These are phyloP conservation scores for Mycena capillaripes DNA, from an alignment of 768 basidiomycete species.

Conservation along the genomic window DNA sequence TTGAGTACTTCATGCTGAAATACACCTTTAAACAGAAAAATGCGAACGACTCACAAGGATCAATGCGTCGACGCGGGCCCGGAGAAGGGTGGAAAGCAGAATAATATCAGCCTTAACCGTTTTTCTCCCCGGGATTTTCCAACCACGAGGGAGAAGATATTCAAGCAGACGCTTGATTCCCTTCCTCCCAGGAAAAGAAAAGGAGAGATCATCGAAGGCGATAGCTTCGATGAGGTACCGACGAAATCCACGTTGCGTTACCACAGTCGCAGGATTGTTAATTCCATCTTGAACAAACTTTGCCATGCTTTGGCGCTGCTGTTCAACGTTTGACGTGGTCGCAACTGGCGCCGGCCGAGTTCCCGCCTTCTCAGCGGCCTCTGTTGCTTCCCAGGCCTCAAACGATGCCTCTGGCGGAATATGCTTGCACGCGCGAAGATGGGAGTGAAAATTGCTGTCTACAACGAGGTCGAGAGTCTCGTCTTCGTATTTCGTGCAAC, in stretches of 20 bases:
- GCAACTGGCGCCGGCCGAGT: not conserved
- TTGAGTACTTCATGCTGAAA: not conserved
- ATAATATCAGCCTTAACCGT: not conserved
- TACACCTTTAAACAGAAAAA: too few relatives aligned
- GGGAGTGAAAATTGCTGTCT: slow-evolving; percentile 17
- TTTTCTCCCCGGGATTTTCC: not conserved
- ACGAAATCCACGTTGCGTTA: slow-evolving; percentile 4
- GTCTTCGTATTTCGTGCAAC: slow-evolving; percentile 1
- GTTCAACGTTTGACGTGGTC: not conserved
- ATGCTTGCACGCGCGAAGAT: not conserved
- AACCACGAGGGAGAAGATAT: slow-evolving; percentile 7
- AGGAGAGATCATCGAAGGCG: slow-evolving; percentile 9
- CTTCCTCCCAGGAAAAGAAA: not conserved
- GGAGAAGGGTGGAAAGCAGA: not conserved
- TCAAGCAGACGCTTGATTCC: not conserved
- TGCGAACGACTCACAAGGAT: not conserved
- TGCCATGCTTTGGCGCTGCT: not conserved
- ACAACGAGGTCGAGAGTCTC: not conserved
- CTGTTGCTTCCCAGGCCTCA: not conserved
- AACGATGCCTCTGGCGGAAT: not conserved
- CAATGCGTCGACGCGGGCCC: not conserved
- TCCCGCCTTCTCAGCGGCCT: not conserved
- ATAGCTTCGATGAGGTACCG: slow-evolving; percentile 1
- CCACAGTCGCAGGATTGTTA: not conserved
- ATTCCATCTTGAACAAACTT: slow-evolving; percentile 2